Evolutionary conservation across 2,329 filamentous ascomycete species (phyloP).

Genomic region (Talaromyces sp.): DNA sequence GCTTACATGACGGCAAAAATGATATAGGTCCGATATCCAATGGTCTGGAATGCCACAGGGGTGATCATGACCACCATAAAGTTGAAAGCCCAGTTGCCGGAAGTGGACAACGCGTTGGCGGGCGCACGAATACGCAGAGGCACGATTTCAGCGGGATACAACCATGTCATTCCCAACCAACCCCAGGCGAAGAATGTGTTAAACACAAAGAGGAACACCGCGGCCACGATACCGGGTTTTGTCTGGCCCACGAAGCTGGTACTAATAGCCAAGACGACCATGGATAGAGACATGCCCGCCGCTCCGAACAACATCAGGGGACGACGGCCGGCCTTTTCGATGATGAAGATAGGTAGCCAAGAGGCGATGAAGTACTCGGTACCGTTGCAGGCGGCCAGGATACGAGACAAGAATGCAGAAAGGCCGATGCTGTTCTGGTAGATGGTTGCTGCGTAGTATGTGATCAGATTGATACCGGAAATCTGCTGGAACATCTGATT

Average conservation of each 20-base stretch:
- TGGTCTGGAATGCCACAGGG: conserved; percentile 57
- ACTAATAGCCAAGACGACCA: conserved; percentile 57
- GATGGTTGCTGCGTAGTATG: conserved; percentile 45
- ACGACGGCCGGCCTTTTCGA: conserved; percentile 55
- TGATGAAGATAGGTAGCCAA: conserved; percentile 49
- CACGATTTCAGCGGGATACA: conserved; percentile 61
- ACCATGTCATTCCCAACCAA: conserved; percentile 61
- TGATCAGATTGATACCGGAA: conserved; percentile 45
- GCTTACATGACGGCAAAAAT: conserved; percentile 55
- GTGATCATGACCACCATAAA: conserved; percentile 67
- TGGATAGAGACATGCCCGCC: conserved; percentile 60
- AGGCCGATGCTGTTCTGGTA: conserved; percentile 44
- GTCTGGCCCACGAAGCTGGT: conserved; percentile 37
- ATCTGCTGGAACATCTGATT: conserved; percentile 57
- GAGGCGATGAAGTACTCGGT: conserved; percentile 55
- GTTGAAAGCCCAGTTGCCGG: conserved; percentile 60
- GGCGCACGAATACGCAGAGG: conserved; percentile 48
- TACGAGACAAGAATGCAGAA: conserved; percentile 40
- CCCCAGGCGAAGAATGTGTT: conserved; percentile 60
- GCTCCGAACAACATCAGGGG: conserved; percentile 70
- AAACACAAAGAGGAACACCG: conserved; percentile 60
- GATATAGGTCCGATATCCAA: conserved; percentile 55
- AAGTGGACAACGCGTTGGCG: conserved; percentile 62
- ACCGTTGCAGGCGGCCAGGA: conserved; percentile 54
- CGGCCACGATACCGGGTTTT: conserved; percentile 42